Evolutionary conservation across 2,329 filamentous ascomycete species (phyloP), one percentile per base, ranked within the genome.

Genomic region (Paracoccidioides brasiliensis): DNA sequence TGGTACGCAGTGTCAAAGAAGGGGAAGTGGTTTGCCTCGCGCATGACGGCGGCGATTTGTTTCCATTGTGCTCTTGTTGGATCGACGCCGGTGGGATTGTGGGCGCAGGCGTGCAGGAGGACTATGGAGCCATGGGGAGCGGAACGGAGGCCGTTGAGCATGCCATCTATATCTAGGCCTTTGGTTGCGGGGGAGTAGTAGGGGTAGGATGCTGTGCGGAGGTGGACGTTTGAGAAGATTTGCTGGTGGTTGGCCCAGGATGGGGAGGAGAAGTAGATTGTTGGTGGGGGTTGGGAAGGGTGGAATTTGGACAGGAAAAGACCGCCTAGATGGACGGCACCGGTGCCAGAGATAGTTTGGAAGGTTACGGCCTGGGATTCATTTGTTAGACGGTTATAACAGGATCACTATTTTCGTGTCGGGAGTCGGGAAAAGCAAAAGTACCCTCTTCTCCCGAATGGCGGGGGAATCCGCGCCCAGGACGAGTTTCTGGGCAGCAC

Each of bases 221-320:
- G 78, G 64, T 81, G 79, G 67, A 96, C 90, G 69, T 97, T 97
- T 73, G 78, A 81, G 77, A 98, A 95, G 78, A 98, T 96, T 74
- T 97, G 93, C 76, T 94, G 85, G 82, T 98, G 93, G 77, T 98
- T 98, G 63, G 87, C 90, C 93, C 93, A 98, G 59, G 93, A 98
- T 54, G 93, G 93, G 72, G 86, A 87, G 66, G 90, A 95, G 71
- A 97, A 79, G 79, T 95, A 96, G 74, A 94, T 82, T 57, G 84
- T 82, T 63, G 85, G 74, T 79, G 82, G 68, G 80, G 79, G 67
- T 78, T 70, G 54, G 70, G 66, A 37, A 56, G 77, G 78, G 79
- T 88, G 95, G 82, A 97, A 98, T 72, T 85, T 90, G 71, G 86
- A 78, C 58, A 98, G 85, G 83, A 98, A 98, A 63, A 95, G 84